A percentile compares a stretch with the other conserved stretches of the same genome.
These are phyloP conservation scores for Saccharum hybrid DNA, from an alignment of 202 grass and related monocot genomes.

Conservation along the genomic window DNA sequence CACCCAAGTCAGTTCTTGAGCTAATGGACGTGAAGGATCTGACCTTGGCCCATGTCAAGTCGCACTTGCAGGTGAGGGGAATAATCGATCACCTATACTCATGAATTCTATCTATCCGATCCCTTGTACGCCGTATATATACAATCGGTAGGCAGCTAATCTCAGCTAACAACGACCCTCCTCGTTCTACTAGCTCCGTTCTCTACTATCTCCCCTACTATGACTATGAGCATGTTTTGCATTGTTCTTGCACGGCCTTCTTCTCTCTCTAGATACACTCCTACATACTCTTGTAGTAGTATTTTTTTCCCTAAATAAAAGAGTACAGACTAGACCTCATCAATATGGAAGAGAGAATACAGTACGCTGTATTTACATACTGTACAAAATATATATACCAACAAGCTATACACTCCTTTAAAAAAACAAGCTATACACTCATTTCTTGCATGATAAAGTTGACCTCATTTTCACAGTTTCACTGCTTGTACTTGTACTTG, in stretches of 20 bases:
- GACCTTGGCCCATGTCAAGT: slow-evolving; percentile 95
- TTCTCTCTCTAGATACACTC: background rate
- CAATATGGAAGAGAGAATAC: slow-evolving; percentile 13
- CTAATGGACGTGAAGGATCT: slow-evolving; percentile 99
- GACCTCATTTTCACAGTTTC: slow-evolving; percentile 41
- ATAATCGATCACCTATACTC: background rate
- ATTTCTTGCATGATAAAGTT: slow-evolving; percentile 14
- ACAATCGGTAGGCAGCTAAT: background rate
- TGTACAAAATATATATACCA: too few species aligned
- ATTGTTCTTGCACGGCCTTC: background rate
- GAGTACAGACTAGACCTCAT: background rate
- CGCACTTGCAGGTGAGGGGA: slow-evolving; percentile 83
- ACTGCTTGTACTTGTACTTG: slow-evolving; percentile 5
- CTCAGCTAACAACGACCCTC: background rate
- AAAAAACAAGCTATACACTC: background rate
- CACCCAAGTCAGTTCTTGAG: slow-evolving; percentile 94
- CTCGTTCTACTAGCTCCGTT: background rate
- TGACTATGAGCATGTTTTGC: background rate
- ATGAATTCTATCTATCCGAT: background rate
- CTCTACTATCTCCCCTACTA: background rate
- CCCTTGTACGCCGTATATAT: background rate
- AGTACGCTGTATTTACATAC: background rate
- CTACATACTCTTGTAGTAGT: slow-evolving; percentile 1
- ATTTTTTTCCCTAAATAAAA: slow-evolving; percentile 3
- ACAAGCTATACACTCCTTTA: background rate